These are phyloP conservation scores for Hebeloma cylindrosporum DNA, from an alignment of 768 basidiomycete species.

Conservation along the genomic window DNA sequence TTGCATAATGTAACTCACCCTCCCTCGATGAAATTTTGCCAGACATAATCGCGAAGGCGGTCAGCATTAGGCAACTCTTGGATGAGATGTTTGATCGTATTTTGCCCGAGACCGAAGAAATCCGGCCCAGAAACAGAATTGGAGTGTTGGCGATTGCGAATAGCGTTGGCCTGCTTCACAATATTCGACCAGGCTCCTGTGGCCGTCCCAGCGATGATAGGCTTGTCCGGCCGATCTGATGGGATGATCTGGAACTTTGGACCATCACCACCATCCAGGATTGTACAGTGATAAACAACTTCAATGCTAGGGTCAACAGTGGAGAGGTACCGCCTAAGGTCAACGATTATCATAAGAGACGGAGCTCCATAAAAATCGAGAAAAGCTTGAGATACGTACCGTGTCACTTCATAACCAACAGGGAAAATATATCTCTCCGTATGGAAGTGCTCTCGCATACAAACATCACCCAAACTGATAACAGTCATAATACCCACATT, in stretches of 20 bases:
- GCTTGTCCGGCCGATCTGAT: conserved; percentile 65
- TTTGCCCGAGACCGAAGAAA: conserved; percentile 85
- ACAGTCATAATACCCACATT: conserved; percentile 90
- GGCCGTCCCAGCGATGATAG: conserved; percentile 82
- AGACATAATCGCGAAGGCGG: conserved; percentile 75
- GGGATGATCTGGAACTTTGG: conserved; percentile 86
- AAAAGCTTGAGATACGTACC: conserved; percentile 45
- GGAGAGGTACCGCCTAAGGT: conserved; percentile 74
- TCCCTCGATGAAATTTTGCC: conserved; percentile 85
- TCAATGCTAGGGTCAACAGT: conserved; percentile 66
- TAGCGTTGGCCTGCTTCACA: conserved; percentile 78
- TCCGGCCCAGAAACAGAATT: conserved; percentile 89
- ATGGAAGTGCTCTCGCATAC: conserved; percentile 82
- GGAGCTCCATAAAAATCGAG: conserved; percentile 1
- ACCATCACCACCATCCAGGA: conserved; percentile 81
- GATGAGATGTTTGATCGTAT: conserved; percentile 88
- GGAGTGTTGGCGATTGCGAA: conserved; percentile 79
- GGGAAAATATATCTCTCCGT: conserved; percentile 90
- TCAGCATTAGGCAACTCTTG: conserved; percentile 78
- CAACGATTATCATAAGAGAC: conserved; percentile 8
- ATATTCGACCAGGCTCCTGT: conserved; percentile 87
- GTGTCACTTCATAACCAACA: conserved; percentile 79
- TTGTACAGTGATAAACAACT: conserved; percentile 79
- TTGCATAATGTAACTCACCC: conserved; percentile 54
- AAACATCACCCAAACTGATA: conserved; percentile 69